phyloP scores from a whole-genome alignment of 257 asterid genomes.

The Dorcoceras hygrometricum region DNA sequence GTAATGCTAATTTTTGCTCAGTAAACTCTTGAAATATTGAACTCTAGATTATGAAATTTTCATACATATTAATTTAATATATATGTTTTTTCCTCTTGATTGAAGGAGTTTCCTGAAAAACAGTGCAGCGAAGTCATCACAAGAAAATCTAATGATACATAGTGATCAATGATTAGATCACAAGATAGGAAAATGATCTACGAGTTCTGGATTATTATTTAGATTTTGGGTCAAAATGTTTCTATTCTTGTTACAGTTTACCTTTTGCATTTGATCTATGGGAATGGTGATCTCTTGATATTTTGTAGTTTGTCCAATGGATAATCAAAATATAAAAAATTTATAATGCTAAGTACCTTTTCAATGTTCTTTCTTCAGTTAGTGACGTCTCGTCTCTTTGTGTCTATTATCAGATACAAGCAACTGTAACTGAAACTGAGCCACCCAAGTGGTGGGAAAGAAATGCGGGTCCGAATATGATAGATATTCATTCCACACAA shows the following conservation, averaged over 20 bases:
- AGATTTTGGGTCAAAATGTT: neutral
- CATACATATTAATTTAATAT: too few relatives aligned
- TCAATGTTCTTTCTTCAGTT: slow-evolving; percentile 23
- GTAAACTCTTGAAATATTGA: neutral
- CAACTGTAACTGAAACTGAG: slow-evolving; percentile 60
- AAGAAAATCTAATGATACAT: neutral
- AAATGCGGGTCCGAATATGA: slow-evolving; percentile 84
- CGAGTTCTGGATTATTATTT: neutral
- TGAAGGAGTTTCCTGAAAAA: neutral
- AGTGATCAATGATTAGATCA: neutral
- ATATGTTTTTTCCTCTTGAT: neutral
- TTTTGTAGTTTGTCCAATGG: neutral
- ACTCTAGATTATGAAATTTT: too few relatives aligned
- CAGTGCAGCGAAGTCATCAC: neutral
- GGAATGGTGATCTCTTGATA: neutral
- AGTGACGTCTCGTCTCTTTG: slow-evolving; percentile 18
- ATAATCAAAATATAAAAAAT: neutral
- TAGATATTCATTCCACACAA: slow-evolving; percentile 78
- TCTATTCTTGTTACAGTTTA: neutral
- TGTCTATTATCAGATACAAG: slow-evolving; percentile 43
- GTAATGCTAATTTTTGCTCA: neutral
- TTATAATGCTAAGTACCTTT: neutral
- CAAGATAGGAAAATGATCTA: neutral
- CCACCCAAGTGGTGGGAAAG: slow-evolving; percentile 91
- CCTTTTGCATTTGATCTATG: neutral